These are phyloP conservation scores for Hymenoscyphus salicellus DNA, from an alignment of 2,329 filamentous ascomycete genomes.

Conservation along the genomic window DNA sequence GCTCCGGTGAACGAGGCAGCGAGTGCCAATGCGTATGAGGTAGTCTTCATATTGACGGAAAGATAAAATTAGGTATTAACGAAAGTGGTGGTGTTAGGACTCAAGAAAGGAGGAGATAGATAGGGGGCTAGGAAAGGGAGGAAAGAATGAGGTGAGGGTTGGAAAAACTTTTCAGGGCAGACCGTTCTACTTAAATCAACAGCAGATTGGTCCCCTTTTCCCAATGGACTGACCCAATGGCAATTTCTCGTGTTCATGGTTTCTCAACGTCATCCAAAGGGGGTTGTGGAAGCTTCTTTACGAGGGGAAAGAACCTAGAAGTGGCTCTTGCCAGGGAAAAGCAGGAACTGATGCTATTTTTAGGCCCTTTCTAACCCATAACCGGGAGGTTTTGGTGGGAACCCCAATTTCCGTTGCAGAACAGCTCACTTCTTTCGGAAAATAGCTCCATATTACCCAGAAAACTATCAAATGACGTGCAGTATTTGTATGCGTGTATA, in stretches of 20 bases:
- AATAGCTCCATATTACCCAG: neutral
- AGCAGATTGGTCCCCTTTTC: neutral
- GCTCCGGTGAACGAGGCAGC: conserved; percentile 34
- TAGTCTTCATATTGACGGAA: conserved; percentile 23
- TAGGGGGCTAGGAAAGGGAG: neutral
- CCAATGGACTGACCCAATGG: neutral
- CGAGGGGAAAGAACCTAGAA: neutral
- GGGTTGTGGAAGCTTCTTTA: conserved; percentile 1
- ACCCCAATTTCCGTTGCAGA: neutral
- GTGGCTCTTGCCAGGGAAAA: neutral
- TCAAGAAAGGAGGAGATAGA: neutral
- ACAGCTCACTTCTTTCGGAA: neutral
- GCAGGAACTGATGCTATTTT: neutral
- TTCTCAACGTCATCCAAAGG: conserved; percentile 13
- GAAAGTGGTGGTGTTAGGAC: conserved; percentile 2
- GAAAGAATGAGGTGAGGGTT: neutral
- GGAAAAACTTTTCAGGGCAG: neutral
- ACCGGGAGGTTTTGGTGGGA: neutral
- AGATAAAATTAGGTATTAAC: neutral
- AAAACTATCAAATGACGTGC: neutral
- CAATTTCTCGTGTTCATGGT: conserved; percentile 12
- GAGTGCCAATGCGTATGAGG: conserved; percentile 34
- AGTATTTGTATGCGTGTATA: neutral
- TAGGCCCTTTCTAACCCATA: too few species aligned
- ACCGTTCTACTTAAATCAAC: conserved; percentile 8